Conservation (phyloP, 2,329 filamentous ascomycete species). For the Cladophialophora yegresii region DNA sequence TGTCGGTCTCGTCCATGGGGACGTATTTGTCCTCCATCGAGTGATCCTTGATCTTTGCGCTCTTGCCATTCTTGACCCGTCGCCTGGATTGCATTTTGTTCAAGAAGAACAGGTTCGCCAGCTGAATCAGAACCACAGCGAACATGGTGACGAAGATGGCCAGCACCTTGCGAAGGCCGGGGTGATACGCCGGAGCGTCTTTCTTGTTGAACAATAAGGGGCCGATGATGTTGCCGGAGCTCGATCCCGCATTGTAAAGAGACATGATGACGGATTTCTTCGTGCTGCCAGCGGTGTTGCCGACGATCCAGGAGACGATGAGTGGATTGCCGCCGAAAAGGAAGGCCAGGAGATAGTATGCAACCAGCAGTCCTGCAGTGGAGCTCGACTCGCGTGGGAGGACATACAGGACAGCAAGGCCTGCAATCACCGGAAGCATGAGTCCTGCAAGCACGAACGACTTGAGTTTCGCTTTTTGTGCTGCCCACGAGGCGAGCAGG, state of each 20-base stretch:
- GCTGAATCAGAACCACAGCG: conserved; percentile 57
- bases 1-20: conserved; percentile 40
- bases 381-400: conserved; percentile 49
- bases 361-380: conserved; percentile 56
- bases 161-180: conserved; percentile 59
- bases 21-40: conserved; percentile 61
- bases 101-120: conserved; percentile 57
- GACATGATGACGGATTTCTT: conserved; percentile 68
- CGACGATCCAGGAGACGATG: conserved; percentile 68
- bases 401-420: conserved; percentile 55
- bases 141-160: conserved; percentile 59
- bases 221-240: conserved; percentile 67
- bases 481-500: conserved; percentile 60
- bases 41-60: conserved; percentile 59
- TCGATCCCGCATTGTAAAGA: conserved; percentile 63
- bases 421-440: conserved; percentile 62
- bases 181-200: conserved; percentile 61
- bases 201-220: conserved; percentile 62
- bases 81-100: conserved; percentile 60
- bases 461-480: conserved; percentile 60
- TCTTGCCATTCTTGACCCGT: conserved; percentile 62
- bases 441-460: conserved; percentile 57
- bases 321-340: conserved; percentile 67
- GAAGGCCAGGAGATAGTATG: conserved; percentile 68
- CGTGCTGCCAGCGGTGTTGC: conserved; percentile 67